These are phyloP conservation scores for Trichoderma oligosporum DNA, from an alignment of 2,329 filamentous ascomycete species.

Conservation along the genomic window DNA sequence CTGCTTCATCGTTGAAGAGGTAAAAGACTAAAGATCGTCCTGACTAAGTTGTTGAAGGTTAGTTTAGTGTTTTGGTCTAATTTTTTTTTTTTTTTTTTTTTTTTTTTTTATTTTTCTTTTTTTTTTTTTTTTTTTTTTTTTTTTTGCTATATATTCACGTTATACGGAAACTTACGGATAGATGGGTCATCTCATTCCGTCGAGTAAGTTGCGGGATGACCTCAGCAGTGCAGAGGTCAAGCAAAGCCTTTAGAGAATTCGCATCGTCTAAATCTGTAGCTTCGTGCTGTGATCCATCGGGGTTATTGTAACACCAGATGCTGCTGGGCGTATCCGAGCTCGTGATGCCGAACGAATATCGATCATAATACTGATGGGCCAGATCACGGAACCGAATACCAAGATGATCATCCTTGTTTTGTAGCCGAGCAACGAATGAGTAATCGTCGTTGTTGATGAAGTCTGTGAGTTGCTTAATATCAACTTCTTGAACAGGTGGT, in stretches of 20 bases:
- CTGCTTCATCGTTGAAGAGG: slow-evolving; percentile 24
- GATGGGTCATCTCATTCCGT: slow-evolving; percentile 42
- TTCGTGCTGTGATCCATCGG: slow-evolving; percentile 35
- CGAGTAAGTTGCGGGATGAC: slow-evolving; percentile 44
- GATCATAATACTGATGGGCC: slow-evolving; percentile 38
- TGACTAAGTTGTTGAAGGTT: slow-evolving; percentile 27
- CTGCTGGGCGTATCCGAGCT: neutral
- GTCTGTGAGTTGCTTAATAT: slow-evolving; percentile 8
- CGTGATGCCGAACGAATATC: slow-evolving; percentile 40
- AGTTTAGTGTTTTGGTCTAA: too few relatives aligned
- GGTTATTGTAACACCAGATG: slow-evolving; percentile 41
- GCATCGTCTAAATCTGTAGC: slow-evolving; percentile 33
- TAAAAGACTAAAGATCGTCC: slow-evolving; percentile 39
- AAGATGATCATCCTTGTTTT: slow-evolving; percentile 29
- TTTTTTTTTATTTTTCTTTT: too few relatives aligned
- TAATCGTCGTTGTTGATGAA: slow-evolving; percentile 40
- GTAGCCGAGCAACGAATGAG: slow-evolving; percentile 41
- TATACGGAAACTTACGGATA: slow-evolving; percentile 32
- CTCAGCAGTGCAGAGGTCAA: slow-evolving; percentile 38
- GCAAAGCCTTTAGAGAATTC: slow-evolving; percentile 35
- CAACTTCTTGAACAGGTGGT: slow-evolving; percentile 24
- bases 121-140: too few relatives aligned
- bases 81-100: too few relatives aligned
- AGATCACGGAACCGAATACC: slow-evolving; percentile 31
- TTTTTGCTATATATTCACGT: too few relatives aligned